phyloP scores from a whole-genome alignment of 768 basidiomycete species.

The Leccinum pellstonianum region DNA sequence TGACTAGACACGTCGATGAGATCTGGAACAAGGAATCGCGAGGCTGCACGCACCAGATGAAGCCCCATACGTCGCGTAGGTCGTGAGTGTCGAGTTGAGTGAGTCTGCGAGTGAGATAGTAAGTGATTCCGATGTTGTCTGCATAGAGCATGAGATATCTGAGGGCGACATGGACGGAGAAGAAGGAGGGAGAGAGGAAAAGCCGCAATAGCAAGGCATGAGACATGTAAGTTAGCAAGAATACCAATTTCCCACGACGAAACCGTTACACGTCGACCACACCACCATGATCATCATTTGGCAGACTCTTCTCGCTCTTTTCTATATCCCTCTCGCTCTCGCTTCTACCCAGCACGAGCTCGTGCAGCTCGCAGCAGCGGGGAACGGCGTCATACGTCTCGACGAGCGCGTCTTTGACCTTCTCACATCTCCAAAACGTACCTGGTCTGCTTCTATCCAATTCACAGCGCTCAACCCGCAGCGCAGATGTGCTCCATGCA shows the following conservation, averaged over 20 bases:
- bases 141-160: constrained; percentile 79
- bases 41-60: constrained; percentile 63
- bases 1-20: constrained; percentile 55
- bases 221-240: constrained; percentile 34
- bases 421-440: constrained; percentile 69
- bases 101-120: constrained; percentile 80
- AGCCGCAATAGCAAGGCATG: constrained; percentile 89
- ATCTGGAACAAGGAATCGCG: not conserved
- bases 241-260: constrained; percentile 19
- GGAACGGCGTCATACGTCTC: constrained; percentile 81
- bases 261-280: not conserved
- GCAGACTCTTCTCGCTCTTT: constrained; percentile 31
- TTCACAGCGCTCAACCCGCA: constrained; percentile 83
- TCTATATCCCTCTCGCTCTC: constrained; percentile 31
- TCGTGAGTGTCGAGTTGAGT: constrained; percentile 64
- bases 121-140: constrained; percentile 89
- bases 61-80: constrained; percentile 84
- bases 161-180: constrained; percentile 91
- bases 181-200: constrained; percentile 89
- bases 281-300: constrained; percentile 10
- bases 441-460: constrained; percentile 85
- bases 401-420: constrained; percentile 75
- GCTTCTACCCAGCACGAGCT: constrained; percentile 54
- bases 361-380: constrained; percentile 61
- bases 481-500: constrained; percentile 91